phyloP scores from a whole-genome alignment of 163 green algal species.

The Coccomyxa subellipsoidea region DNA sequence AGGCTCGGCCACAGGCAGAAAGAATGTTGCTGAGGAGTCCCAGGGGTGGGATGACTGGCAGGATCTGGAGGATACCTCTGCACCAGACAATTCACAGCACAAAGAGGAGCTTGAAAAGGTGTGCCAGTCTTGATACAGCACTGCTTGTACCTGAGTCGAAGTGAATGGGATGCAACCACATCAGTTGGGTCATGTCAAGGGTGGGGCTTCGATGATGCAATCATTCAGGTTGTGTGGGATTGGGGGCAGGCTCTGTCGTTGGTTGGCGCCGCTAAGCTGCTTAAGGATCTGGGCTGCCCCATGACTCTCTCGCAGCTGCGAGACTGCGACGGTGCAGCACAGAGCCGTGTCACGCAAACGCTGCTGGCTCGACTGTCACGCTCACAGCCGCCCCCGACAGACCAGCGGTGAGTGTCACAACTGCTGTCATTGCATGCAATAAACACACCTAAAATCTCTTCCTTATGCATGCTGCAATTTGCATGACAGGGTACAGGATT shows the following conservation, averaged over 20 bases:
- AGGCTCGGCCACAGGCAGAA: neutral
- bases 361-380: slow-evolving; percentile 32
- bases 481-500: neutral
- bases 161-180: no score
- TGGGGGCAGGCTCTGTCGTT: neutral
- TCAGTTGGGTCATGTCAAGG: no score
- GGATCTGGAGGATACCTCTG: neutral
- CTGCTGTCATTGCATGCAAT: no score
- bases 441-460: no score
- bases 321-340: slow-evolving; percentile 12
- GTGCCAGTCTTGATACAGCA: neutral
- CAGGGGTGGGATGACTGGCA: neutral
- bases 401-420: neutral
- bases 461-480: no score
- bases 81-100: neutral
- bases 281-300: slow-evolving; percentile 13
- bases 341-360: slow-evolving; percentile 18
- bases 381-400: slow-evolving; percentile 10
- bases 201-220: no score
- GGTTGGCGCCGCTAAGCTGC: neutral
- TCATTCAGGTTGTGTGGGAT: neutral
- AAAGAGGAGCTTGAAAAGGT: neutral
- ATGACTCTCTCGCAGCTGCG: slow-evolving; percentile 16
- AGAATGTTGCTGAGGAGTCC: neutral
- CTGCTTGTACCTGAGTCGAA: no score